Evolutionary conservation across 2,329 filamentous ascomycete genomes (phyloP).

Genomic region (Scolecobasidium constrictum): DNA sequence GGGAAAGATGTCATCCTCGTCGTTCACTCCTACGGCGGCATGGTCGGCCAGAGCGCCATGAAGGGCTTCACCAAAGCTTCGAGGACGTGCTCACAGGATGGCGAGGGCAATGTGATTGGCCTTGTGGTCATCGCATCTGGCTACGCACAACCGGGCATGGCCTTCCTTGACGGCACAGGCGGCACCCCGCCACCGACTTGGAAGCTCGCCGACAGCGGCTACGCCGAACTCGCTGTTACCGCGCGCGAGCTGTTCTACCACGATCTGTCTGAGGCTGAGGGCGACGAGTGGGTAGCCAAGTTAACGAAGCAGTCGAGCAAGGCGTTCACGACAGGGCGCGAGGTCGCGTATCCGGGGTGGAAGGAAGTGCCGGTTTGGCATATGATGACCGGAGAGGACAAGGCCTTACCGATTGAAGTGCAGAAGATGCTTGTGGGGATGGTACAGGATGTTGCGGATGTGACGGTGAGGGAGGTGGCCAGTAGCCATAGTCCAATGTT

Average conservation of each 20-base stretch:
- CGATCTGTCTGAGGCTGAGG: slow-evolving; percentile 35
- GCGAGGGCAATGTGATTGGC: slow-evolving; percentile 30
- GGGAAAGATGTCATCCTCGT: slow-evolving; percentile 23
- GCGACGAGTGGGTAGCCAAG: slow-evolving; percentile 29
- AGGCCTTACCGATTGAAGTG: neutral
- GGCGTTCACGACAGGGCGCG: slow-evolving; percentile 23
- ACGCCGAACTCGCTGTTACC: slow-evolving; percentile 27
- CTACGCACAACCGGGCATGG: slow-evolving; percentile 26
- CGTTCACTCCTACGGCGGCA: slow-evolving; percentile 28
- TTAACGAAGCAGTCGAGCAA: slow-evolving; percentile 33
- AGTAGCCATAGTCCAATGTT: slow-evolving; percentile 5
- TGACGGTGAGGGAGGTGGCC: neutral
- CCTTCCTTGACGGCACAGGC: slow-evolving; percentile 31
- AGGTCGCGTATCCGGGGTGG: slow-evolving; percentile 7
- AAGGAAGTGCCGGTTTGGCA: slow-evolving; percentile 6
- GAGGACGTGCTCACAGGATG: slow-evolving; percentile 5
- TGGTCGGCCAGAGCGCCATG: slow-evolving; percentile 18
- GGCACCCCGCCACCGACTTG: slow-evolving; percentile 34
- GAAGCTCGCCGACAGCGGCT: slow-evolving; percentile 30
- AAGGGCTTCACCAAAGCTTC: slow-evolving; percentile 16
- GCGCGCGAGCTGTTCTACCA: slow-evolving; percentile 38
- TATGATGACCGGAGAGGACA: slow-evolving; percentile 1
- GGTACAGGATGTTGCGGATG: neutral
- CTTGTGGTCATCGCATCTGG: slow-evolving; percentile 36
- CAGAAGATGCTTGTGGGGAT: slow-evolving; percentile 5